These are phyloP conservation scores for Croton setiger DNA, from an alignment of 441 rosid species.

Conservation along the genomic window DNA sequence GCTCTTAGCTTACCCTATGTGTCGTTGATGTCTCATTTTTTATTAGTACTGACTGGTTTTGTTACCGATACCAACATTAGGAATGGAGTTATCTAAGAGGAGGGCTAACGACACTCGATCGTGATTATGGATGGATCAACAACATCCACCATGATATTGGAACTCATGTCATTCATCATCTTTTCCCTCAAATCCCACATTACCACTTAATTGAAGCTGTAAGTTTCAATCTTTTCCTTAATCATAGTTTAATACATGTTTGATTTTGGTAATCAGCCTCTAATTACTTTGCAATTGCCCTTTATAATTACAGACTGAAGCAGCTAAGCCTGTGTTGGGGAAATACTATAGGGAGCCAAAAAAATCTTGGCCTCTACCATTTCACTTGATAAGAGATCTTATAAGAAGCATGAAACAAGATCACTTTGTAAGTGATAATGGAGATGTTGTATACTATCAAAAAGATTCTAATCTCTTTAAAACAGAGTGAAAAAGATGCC, in stretches of 20 bases:
- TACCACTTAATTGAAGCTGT: conserved; percentile 58
- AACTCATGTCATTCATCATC: conserved; percentile 58
- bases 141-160: conserved; percentile 62
- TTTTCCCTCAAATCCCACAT: conserved; percentile 64
- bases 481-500: conserved; percentile 29
- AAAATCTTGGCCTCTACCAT: conserved; percentile 74
- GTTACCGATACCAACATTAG: conserved; percentile 16
- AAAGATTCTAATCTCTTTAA: conserved; percentile 42
- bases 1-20: no score
- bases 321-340: conserved; percentile 74
- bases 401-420: conserved; percentile 57
- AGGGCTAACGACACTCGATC: conserved; percentile 53
- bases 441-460: conserved; percentile 72
- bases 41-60: neutral
- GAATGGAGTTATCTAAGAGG: conserved; percentile 61
- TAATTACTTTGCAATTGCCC: neutral
- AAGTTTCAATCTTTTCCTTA: neutral
- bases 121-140: conserved; percentile 53
- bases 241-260: neutral
- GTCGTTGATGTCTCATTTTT: neutral
- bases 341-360: conserved; percentile 76
- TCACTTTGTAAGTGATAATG: conserved; percentile 74
- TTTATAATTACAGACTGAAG: conserved; percentile 76
- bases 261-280: neutral
- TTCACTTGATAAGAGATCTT: conserved; percentile 51